Conservation (phyloP, 2,329 filamentous ascomycete species). For the Teratosphaeria destructans region DNA sequence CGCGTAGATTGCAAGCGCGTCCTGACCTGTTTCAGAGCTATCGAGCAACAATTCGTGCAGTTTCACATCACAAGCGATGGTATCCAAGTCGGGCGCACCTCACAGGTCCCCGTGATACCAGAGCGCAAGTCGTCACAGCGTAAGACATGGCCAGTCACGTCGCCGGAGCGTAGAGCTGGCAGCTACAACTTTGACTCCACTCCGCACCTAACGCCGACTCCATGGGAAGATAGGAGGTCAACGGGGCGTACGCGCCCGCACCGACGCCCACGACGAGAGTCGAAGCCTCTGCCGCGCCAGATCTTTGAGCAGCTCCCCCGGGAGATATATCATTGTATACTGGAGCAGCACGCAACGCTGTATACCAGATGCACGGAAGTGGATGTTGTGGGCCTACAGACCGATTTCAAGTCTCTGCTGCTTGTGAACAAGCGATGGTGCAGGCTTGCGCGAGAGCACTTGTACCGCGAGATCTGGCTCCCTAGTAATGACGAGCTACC, state of each 20-base stretch:
- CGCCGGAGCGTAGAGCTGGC: slow-evolving; percentile 2
- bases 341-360: slow-evolving; percentile 39
- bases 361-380: slow-evolving; percentile 28
- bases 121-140: slow-evolving; percentile 2
- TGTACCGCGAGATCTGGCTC: slow-evolving; percentile 34
- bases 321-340: slow-evolving; percentile 46
- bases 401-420: slow-evolving; percentile 43
- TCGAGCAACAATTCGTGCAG: slow-evolving; percentile 14
- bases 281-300: slow-evolving; percentile 16
- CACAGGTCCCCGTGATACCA: slow-evolving; percentile 1
- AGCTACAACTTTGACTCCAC: slow-evolving; percentile 7
- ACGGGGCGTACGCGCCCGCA: slow-evolving; percentile 6
- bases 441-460: slow-evolving; percentile 37
- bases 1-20: not conserved
- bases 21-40: slow-evolving; percentile 6
- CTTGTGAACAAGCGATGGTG: slow-evolving; percentile 49
- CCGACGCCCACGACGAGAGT: not conserved
- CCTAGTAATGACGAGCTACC: slow-evolving; percentile 27
- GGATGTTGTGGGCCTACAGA: slow-evolving; percentile 45
- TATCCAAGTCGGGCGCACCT: slow-evolving; percentile 5
- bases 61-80: slow-evolving; percentile 17
- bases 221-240: slow-evolving; percentile 28
- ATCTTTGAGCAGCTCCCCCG: slow-evolving; percentile 39
- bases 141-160: slow-evolving; percentile 11
- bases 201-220: slow-evolving; percentile 24